A percentile compares a stretch with the other conserved stretches of the same genome.
phyloP scores from a whole-genome alignment of 2,329 filamentous ascomycete genomes.

The Ophioceras dolichostomum region DNA sequence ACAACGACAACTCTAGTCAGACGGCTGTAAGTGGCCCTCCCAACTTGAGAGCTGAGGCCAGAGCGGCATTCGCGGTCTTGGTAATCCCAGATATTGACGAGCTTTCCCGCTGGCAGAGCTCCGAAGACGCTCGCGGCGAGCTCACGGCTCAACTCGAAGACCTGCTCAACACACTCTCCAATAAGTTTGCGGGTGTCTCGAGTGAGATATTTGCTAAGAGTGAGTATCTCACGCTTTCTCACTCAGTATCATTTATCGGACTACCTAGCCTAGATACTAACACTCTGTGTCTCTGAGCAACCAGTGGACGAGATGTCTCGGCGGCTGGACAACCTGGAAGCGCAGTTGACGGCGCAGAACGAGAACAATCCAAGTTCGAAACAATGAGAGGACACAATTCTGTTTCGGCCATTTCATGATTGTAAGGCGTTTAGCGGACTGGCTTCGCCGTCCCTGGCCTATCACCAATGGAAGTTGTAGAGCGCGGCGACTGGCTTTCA shows the following conservation, averaged over 20 bases:
- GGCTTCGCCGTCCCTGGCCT: no score
- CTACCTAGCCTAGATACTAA: no score
- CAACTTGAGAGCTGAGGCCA: no score
- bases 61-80: no score
- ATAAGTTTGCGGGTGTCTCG: conserved; percentile 75
- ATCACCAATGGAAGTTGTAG: no score
- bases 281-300: no score
- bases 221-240: conserved; percentile 34
- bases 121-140: conserved; percentile 44
- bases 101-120: conserved; percentile 1
- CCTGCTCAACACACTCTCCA: conserved; percentile 69
- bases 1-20: conserved; percentile 23
- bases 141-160: conserved; percentile 75
- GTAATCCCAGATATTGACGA: not conserved
- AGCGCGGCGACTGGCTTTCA: no score
- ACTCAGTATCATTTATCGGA: no score
- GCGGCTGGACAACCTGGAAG: conserved; percentile 72
- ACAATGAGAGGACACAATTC: no score
- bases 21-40: conserved; percentile 17
- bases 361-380: conserved; percentile 14
- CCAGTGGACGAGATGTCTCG: conserved; percentile 91
- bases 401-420: no score
- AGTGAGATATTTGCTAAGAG: conserved; percentile 83
- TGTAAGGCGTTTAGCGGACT: no score
- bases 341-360: conserved; percentile 51